Conservation (phyloP, 768 basidiomycete species). For the Suillus alpinus region DNA sequence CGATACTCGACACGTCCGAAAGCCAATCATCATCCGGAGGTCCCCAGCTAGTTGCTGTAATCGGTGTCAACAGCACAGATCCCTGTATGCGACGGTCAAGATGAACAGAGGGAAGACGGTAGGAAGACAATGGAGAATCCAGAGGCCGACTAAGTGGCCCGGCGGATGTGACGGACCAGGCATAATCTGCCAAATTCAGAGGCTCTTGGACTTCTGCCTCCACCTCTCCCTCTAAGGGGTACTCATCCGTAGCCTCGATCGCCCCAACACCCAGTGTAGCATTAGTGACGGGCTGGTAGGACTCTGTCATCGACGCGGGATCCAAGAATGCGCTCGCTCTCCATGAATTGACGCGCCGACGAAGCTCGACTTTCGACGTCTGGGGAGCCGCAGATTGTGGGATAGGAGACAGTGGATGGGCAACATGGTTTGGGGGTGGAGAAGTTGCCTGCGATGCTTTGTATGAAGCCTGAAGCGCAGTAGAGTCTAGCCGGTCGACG, state of each 20-base stretch:
- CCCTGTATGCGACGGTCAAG: conserved; percentile 50
- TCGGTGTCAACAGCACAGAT: conserved; percentile 53
- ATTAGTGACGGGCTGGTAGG: conserved; percentile 18
- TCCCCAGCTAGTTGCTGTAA: conserved; percentile 48
- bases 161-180: conserved; percentile 66
- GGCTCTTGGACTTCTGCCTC: conserved; percentile 24
- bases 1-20: conserved; percentile 33
- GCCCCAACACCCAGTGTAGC: conserved; percentile 9
- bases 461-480: conserved; percentile 37
- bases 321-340: conserved; percentile 51
- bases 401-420: conserved; percentile 54
- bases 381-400: conserved; percentile 59
- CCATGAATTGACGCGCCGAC: conserved; percentile 64
- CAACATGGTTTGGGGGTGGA: conserved; percentile 23
- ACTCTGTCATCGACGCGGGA: conserved; percentile 45
- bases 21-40: conserved; percentile 44
- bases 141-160: conserved; percentile 54
- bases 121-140: conserved; percentile 37
- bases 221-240: conserved; percentile 12
- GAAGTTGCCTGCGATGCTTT: conserved; percentile 19
- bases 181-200: conserved; percentile 59
- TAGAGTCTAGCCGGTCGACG: conserved; percentile 57
- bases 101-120: conserved; percentile 51
- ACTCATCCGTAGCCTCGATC: conserved; percentile 21
- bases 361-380: conserved; percentile 49